Conservation (phyloP, 1,284 basidiomycete species). For the Trametes polyzona region DNA sequence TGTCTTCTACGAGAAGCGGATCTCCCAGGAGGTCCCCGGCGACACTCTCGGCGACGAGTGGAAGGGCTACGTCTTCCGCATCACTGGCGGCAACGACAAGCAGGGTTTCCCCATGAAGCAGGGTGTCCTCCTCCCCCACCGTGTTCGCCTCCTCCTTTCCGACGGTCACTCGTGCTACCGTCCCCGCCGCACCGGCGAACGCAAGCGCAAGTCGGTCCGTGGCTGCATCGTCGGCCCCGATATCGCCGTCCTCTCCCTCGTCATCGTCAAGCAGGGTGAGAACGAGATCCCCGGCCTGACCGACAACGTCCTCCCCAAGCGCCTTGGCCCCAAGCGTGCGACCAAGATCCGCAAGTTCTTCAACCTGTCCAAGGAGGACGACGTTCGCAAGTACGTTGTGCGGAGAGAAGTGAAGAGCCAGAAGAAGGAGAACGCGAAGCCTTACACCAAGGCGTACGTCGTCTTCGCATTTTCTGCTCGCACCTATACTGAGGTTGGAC, state of each 20-base stretch:
- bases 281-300: slow-evolving; percentile 91
- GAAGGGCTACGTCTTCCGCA: slow-evolving; percentile 96
- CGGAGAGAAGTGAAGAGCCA: slow-evolving; percentile 86
- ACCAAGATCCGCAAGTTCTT: slow-evolving; percentile 98
- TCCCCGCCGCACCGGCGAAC: slow-evolving; percentile 90
- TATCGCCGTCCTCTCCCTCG: slow-evolving; percentile 93
- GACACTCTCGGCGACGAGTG: slow-evolving; percentile 95
- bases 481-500: not conserved
- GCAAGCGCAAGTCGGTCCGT: slow-evolving; percentile 98
- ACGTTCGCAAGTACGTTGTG: slow-evolving; percentile 97
- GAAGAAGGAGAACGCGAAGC: slow-evolving; percentile 94
- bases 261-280: slow-evolving; percentile 98
- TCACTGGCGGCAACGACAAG: slow-evolving; percentile 97
- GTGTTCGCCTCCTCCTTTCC: slow-evolving; percentile 92
- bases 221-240: slow-evolving; percentile 98
- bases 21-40: slow-evolving; percentile 92
- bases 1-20: slow-evolving; percentile 96
- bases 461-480: not conserved
- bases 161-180: slow-evolving; percentile 99
- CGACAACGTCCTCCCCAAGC: slow-evolving; percentile 92
- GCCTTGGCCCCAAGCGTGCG: slow-evolving; percentile 93
- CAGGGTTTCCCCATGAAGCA: slow-evolving; percentile 99
- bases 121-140: slow-evolving; percentile 94
- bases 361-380: slow-evolving; percentile 97
- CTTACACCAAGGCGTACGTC: slow-evolving; percentile 96